These are phyloP conservation scores for Picochlorum sp. DNA, from an alignment of 139 green algal species.

Conservation along the genomic window DNA sequence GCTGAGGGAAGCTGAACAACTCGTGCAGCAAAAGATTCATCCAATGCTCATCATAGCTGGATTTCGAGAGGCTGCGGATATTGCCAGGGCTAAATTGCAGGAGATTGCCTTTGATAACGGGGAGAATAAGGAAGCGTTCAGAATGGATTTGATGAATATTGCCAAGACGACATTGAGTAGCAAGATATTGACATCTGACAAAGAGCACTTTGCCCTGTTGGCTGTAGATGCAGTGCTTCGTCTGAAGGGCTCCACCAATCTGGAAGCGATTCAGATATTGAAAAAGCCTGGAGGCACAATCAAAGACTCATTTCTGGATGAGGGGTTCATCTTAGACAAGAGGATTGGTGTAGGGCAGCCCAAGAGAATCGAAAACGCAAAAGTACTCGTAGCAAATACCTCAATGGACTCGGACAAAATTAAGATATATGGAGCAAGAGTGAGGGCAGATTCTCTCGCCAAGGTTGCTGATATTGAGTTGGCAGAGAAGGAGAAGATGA, in stretches of 20 bases:
- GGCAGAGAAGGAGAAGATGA: slow-evolving; percentile 97
- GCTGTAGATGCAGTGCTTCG: slow-evolving; percentile 92
- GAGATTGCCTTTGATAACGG: slow-evolving; percentile 40
- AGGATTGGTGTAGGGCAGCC: slow-evolving; percentile 94
- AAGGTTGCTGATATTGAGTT: slow-evolving; percentile 95
- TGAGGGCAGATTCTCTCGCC: slow-evolving; percentile 71
- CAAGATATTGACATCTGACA: slow-evolving; percentile 80
- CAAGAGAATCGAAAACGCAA: slow-evolving; percentile 89
- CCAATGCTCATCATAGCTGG: slow-evolving; percentile 98
- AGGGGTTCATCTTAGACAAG: slow-evolving; percentile 99
- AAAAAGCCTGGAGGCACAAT: slow-evolving; percentile 94
- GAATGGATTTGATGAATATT: slow-evolving; percentile 88
- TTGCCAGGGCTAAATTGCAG: slow-evolving; percentile 38
- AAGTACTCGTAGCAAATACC: slow-evolving; percentile 98
- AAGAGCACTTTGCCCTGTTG: slow-evolving; percentile 91
- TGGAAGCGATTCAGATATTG: slow-evolving; percentile 98
- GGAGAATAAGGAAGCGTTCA: slow-evolving; percentile 38
- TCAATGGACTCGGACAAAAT: slow-evolving; percentile 99
- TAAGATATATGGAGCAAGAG: slow-evolving; percentile 93
- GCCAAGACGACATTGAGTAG: slow-evolving; percentile 88
- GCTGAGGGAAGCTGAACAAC: slow-evolving; percentile 88
- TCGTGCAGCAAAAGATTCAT: slow-evolving; percentile 90
- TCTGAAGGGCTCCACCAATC: slow-evolving; percentile 81
- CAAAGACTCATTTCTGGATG: slow-evolving; percentile 91
- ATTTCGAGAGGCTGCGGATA: slow-evolving; percentile 71